A percentile compares a stretch with the other conserved stretches of the same genome.
These are phyloP conservation scores for Mortierella claussenii DNA, from an alignment of 192 early-diverging fungal genomes.

Conservation along the genomic window DNA sequence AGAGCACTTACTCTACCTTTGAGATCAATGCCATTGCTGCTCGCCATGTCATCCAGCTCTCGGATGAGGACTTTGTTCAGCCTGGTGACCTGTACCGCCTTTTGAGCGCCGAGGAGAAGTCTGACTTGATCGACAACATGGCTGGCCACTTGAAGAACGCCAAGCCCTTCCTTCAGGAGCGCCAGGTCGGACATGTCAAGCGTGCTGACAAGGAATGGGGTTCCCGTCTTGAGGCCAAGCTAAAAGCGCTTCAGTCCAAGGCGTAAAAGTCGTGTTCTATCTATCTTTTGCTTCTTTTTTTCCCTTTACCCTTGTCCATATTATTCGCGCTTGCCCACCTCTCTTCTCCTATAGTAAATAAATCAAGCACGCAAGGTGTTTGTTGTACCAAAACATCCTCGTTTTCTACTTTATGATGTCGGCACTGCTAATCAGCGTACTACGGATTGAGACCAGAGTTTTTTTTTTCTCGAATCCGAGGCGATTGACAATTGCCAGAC, in stretches of 20 bases:
- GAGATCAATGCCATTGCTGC: slow-evolving; percentile 59
- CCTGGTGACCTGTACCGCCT: slow-evolving; percentile 67
- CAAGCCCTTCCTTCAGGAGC: slow-evolving; percentile 64
- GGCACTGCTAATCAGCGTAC: neutral
- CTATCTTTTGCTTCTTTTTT: neutral
- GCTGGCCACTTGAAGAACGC: slow-evolving; percentile 63
- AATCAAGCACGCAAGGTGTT: neutral
- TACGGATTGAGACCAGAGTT: too few species aligned
- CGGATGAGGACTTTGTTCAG: slow-evolving; percentile 73
- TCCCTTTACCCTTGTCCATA: slow-evolving; percentile 19
- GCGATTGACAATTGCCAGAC: too few species aligned
- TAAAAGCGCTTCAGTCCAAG: slow-evolving; percentile 53
- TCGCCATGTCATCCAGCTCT: slow-evolving; percentile 59
- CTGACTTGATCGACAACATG: slow-evolving; percentile 68
- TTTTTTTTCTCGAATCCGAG: too few species aligned
- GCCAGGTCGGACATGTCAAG: slow-evolving; percentile 64
- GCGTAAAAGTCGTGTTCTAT: slow-evolving; percentile 28
- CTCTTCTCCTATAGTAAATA: slow-evolving; percentile 11
- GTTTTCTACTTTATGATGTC: too few species aligned
- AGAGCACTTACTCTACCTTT: slow-evolving; percentile 47
- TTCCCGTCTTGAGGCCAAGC: slow-evolving; percentile 62
- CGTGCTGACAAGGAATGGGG: slow-evolving; percentile 68
- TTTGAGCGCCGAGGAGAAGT: slow-evolving; percentile 67
- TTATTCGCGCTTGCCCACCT: neutral
- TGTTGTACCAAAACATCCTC: too few species aligned